Conservation (phyloP, 176 grass and related monocot species). For the Urochloa ruziziensis region DNA sequence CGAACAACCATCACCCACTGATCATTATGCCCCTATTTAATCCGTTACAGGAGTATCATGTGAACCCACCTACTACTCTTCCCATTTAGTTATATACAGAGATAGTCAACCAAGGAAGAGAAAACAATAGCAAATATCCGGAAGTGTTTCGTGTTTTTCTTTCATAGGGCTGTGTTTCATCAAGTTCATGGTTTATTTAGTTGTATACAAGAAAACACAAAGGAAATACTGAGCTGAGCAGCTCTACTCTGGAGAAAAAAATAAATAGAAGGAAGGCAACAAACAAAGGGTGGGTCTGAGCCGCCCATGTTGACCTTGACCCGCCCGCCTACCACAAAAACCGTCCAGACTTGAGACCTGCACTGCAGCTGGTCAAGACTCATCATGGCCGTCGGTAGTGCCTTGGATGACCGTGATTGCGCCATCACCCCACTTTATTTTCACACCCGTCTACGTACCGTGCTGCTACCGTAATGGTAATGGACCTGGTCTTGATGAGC, state of each 20-base stretch:
- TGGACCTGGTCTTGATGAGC: neutral
- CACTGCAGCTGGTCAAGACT: neutral
- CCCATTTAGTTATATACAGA: neutral
- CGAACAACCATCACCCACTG: neutral
- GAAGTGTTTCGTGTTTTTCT: too few species aligned
- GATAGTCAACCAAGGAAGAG: neutral
- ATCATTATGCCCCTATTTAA: neutral
- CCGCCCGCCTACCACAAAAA: neutral
- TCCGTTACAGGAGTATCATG: neutral
- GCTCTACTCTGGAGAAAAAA: neutral
- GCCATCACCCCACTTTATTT: too few species aligned
- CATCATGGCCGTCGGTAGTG: neutral
- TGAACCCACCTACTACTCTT: neutral
- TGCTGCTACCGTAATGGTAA: neutral
- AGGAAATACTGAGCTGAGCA: neutral
- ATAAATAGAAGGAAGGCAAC: neutral
- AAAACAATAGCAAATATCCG: too few species aligned
- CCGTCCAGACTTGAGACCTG: neutral
- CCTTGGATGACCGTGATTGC: neutral
- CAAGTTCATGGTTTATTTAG: too few species aligned
- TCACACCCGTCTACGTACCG: neutral
- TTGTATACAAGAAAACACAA: too few species aligned
- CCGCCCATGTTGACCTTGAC: slow-evolving; percentile 28
- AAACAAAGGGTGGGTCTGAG: neutral
- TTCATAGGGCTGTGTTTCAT: too few species aligned